Percentiles rank a stretch among this genome's conserved stretches.
Evolutionary conservation across 2,329 filamentous ascomycete species (phyloP).

Genomic region (Exophiala aquamarina): DNA sequence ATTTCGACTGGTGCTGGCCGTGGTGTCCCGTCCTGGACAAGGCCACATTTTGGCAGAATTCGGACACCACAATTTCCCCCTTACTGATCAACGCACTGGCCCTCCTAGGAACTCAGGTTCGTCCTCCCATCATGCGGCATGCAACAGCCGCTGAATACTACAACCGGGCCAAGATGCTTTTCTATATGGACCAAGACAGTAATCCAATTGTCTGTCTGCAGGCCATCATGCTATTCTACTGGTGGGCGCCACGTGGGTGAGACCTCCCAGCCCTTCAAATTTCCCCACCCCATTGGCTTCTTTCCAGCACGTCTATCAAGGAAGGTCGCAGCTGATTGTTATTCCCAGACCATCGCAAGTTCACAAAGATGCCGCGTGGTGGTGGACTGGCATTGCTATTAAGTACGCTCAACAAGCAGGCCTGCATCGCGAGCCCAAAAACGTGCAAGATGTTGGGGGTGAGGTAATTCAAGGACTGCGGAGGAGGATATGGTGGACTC

Average conservation of each 20-base stretch:
- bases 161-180: constrained; percentile 39
- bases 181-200: constrained; percentile 43
- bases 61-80: constrained; percentile 49
- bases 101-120: constrained; percentile 41
- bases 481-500: constrained; percentile 45
- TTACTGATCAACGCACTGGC: constrained; percentile 42
- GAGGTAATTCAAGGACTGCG: constrained; percentile 31
- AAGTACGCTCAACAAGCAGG: constrained; percentile 47
- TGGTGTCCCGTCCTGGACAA: constrained; percentile 17
- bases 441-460: constrained; percentile 24
- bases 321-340: neutral
- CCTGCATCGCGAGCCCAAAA: constrained; percentile 41
- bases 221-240: constrained; percentile 44
- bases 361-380: constrained; percentile 45
- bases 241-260: constrained; percentile 41
- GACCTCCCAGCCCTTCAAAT: too few species aligned
- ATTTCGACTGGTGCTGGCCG: constrained; percentile 15
- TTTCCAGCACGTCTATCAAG: neutral
- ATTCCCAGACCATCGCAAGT: constrained; percentile 34
- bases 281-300: neutral
- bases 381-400: constrained; percentile 48
- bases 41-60: neutral
- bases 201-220: constrained; percentile 39
- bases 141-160: constrained; percentile 42
- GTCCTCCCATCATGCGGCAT: constrained; percentile 43